Evolutionary conservation across 2,329 filamentous ascomycete genomes (phyloP), one percentile per base, ranked within the genome.

Genomic region (Metarhizium brunneum): DNA sequence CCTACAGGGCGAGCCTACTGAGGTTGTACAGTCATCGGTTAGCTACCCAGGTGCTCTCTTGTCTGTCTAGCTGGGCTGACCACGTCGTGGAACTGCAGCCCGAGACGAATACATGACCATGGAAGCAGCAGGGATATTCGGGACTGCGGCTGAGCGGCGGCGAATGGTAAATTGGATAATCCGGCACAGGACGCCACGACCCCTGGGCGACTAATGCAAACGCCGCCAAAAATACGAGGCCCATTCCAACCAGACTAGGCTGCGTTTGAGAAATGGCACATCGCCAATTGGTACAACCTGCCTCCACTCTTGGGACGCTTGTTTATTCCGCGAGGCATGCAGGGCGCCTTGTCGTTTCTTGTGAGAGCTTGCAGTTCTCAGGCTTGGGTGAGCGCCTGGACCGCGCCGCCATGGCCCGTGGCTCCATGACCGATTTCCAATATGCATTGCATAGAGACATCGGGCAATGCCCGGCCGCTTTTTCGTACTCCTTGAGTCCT

Each of bases 171-270:
- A 10, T 14, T n/a, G 25, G 29, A 20, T 25, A 30, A 43, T 48
- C 47, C 38, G 14, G 38, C 38, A 30, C 45, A 20, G 30, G 18
- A 48, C 45, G 45, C 25, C 45, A 16, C 45, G 10, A 51, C 52
- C 52, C 55, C 30, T 54, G 55, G 18, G 20, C 4, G 36, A 50
- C 35, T 50, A n/a, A 56, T 56, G 51, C 54, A 53, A 13, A 30
- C 20, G 49, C 42, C 25, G 55, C 53, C 53, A 57, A 56, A 55
- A 60, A 59, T 60, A 60, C 58, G 58, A 60, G 57, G 54, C 45
- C 50, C 51, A 30, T 36, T 25, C 35, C 13, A n/a, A 11, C 32
- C 32, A 50, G 47, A 38, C n/a, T 45, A 35, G 49, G 30, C 42
- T 20, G n/a, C 32, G 53, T 13, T 36, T 40, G 30, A 54, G 40